A percentile compares a stretch with the other conserved stretches of the same genome.
Conservation (phyloP, 1,139 yeast genomes). For the Wickerhamomyces sp. region DNA sequence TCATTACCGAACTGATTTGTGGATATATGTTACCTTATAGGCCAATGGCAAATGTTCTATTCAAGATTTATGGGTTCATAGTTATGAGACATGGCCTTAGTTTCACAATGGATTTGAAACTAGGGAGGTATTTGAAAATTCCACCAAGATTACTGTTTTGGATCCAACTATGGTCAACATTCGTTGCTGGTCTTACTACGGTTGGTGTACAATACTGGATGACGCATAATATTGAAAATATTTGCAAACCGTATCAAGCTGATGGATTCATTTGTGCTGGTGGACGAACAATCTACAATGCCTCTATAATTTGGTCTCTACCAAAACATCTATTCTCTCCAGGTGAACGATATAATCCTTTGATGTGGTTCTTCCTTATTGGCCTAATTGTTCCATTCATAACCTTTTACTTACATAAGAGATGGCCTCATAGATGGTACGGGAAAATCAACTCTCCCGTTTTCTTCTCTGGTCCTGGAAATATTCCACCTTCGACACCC, state of each 20-base stretch:
- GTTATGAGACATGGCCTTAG: conserved; percentile 48
- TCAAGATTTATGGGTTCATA: conserved; percentile 36
- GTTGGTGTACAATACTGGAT: conserved; percentile 31
- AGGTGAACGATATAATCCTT: conserved; percentile 34
- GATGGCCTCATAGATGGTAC: conserved; percentile 32
- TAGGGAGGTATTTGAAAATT: conserved; percentile 49
- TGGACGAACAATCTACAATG: conserved; percentile 34
- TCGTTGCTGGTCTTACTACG: conserved; percentile 32
- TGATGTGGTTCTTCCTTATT: conserved; percentile 32
- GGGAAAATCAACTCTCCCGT: conserved; percentile 30
- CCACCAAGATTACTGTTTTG: conserved; percentile 41
- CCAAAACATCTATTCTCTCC: conserved; percentile 36
- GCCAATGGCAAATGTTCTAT: conserved; percentile 31
- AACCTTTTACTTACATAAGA: conserved; percentile 24
- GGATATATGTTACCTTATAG: conserved; percentile 30
- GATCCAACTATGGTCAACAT: conserved; percentile 40
- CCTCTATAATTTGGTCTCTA: conserved; percentile 46
- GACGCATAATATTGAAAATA: conserved; percentile 27
- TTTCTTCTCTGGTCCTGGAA: conserved; percentile 33
- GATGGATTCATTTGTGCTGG: conserved; percentile 33
- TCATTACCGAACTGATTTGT: conserved; percentile 30
- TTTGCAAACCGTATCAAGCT: conserved; percentile 35
- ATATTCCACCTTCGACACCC: conserved; percentile 39
- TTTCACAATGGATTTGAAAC: conserved; percentile 46
- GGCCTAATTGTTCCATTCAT: conserved; percentile 29